phyloP scores from a whole-genome alignment of 1,139 yeast genomes.

The Candida sp. region DNA sequence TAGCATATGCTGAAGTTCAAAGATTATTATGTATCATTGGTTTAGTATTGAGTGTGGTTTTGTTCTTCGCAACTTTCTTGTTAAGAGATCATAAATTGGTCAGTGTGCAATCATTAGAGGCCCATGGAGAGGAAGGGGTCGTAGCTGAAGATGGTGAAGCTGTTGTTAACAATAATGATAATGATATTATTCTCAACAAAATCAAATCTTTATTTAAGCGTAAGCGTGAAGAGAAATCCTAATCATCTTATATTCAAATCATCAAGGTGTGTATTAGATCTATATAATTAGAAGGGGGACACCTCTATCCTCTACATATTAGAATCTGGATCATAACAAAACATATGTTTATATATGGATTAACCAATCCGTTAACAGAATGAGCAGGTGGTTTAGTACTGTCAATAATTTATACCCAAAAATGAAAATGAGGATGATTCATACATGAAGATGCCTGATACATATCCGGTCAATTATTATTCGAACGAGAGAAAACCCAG shows the following conservation, averaged over 20 bases:
- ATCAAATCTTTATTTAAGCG: conserved; percentile 4
- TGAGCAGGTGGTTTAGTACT: no score
- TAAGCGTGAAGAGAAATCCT: background rate
- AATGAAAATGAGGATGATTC: no score
- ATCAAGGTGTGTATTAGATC: no score
- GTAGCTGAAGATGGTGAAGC: conserved; percentile 31
- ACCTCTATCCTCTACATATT: no score
- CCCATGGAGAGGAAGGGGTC: conserved; percentile 18
- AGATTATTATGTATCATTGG: conserved; percentile 56
- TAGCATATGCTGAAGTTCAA: conserved; percentile 60
- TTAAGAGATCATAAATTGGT: conserved; percentile 54
- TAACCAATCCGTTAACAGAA: no score
- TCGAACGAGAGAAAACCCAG: no score
- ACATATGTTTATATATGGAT: no score
- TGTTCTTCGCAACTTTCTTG: conserved; percentile 45
- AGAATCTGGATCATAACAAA: background rate
- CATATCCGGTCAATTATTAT: no score
- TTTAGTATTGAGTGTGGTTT: conserved; percentile 49
- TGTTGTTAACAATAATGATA: conserved; percentile 39
- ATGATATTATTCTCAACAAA: conserved; percentile 15
- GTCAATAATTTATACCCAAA: no score
- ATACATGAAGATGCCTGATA: no score
- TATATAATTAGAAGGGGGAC: no score
- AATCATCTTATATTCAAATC: no score
- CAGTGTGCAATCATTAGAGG: conserved; percentile 31